A percentile compares a stretch with the other conserved stretches of the same genome.
These are phyloP conservation scores for Setaria viridis DNA, from an alignment of 202 grass and related monocot genomes.

Conservation along the genomic window DNA sequence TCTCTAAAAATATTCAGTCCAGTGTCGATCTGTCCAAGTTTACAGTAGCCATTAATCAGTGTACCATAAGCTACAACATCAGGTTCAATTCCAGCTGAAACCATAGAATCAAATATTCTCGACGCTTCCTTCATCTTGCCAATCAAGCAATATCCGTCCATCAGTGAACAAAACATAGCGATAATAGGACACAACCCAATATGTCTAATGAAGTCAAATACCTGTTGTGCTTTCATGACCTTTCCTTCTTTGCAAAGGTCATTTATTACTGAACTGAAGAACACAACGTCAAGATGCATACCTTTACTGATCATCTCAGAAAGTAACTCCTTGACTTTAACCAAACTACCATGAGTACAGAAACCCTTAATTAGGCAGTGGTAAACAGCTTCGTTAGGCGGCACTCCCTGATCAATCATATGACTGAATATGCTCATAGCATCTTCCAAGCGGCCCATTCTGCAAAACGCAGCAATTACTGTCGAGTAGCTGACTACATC, in stretches of 20 bases:
- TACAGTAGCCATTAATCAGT: not conserved
- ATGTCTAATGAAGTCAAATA: not conserved
- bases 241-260: not conserved
- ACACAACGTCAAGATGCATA: not conserved
- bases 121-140: not conserved
- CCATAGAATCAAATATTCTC: not conserved
- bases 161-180: not conserved
- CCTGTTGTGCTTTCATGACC: not conserved
- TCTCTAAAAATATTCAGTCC: not conserved
- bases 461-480: not conserved
- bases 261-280: not conserved
- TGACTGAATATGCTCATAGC: not conserved
- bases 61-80: not conserved
- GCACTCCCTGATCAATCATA: not conserved
- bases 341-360: not conserved
- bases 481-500: not conserved
- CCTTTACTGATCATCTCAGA: not conserved
- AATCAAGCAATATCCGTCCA: not conserved
- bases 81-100: not conserved
- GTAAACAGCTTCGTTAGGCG: not conserved
- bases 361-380: not conserved
- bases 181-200: not conserved
- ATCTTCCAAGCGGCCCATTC: not conserved
- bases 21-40: not conserved
- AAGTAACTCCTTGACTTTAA: not conserved